A percentile compares a stretch with the other conserved stretches of the same genome.
phyloP scores from a whole-genome alignment of 139 green algal genomes.

The Raphidocelis subcapitata region DNA sequence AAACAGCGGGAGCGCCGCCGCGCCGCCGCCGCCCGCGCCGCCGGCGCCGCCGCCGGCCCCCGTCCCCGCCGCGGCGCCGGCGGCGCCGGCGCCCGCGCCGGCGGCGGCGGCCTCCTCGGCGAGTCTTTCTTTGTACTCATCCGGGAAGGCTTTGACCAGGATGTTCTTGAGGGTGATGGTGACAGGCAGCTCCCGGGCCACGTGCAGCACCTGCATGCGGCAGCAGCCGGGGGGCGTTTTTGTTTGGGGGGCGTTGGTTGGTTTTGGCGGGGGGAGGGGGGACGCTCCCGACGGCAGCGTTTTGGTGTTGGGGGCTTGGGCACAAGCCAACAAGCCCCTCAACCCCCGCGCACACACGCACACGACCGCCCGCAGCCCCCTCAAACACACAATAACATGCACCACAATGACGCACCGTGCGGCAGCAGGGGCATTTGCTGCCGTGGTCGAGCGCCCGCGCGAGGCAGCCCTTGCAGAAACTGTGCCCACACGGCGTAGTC shows the following conservation, averaged over 20 bases:
- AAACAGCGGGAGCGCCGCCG: slow-evolving; percentile 72
- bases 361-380: not conserved
- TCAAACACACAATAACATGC: not conserved
- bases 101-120: slow-evolving; percentile 33
- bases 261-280: too few relatives aligned
- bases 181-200: slow-evolving; percentile 53
- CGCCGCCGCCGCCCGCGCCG: not conserved
- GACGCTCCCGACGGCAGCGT: too few relatives aligned
- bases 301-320: too few relatives aligned
- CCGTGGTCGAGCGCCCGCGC: slow-evolving; percentile 72
- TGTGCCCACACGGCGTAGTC: slow-evolving; percentile 91
- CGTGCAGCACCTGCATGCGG: slow-evolving; percentile 46
- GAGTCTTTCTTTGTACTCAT: slow-evolving; percentile 65
- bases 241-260: too few relatives aligned
- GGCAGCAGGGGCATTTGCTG: slow-evolving; percentile 75
- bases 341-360: too few relatives aligned
- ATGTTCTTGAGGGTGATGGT: slow-evolving; percentile 71
- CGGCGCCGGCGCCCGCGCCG: slow-evolving; percentile 17
- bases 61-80: slow-evolving; percentile 3
- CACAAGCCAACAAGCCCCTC: too few relatives aligned
- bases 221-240: not conserved
- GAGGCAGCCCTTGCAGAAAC: slow-evolving; percentile 85
- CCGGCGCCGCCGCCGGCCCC: slow-evolving; percentile 5
- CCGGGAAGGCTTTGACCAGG: slow-evolving; percentile 61
- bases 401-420: slow-evolving; percentile 51